Percentiles rank a stretch among this genome's conserved stretches.
These are phyloP conservation scores for Fragilariopsis cylindrus DNA, from an alignment of 108 stramenopile species.

Conservation along the genomic window DNA sequence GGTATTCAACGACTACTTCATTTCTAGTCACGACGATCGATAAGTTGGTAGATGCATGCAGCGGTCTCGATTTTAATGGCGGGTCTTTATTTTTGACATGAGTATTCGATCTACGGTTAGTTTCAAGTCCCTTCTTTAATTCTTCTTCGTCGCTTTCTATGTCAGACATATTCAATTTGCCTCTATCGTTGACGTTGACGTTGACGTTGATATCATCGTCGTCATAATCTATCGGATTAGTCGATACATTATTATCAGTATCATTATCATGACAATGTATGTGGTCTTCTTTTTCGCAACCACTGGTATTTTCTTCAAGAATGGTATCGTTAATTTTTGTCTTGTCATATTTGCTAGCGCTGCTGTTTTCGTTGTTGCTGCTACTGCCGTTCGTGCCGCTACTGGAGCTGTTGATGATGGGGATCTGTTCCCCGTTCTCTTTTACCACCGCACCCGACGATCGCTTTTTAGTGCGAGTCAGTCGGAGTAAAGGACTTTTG, in stretches of 20 bases:
- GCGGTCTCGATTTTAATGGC: not conserved
- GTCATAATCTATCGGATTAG: not conserved
- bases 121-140: not conserved
- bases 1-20: not conserved
- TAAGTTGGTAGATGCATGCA: not conserved
- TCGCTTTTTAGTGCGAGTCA: too few relatives aligned
- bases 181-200: not conserved
- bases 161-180: not conserved
- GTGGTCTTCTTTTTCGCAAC: not conserved
- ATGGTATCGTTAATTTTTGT: too few relatives aligned
- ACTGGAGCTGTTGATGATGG: not conserved
- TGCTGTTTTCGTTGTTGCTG: not conserved
- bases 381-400: not conserved
- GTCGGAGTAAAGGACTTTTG: too few relatives aligned
- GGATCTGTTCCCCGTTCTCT: not conserved
- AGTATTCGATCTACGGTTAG: not conserved
- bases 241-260: not conserved
- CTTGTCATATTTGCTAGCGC: not conserved
- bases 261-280: not conserved
- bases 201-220: constrained; percentile 1
- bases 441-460: not conserved
- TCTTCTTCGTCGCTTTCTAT: not conserved
- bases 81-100: not conserved
- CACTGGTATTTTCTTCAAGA: not conserved
- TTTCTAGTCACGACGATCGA: not conserved